These are phyloP conservation scores for Royoungia palumana DNA, from an alignment of 768 basidiomycete genomes.

Conservation along the genomic window DNA sequence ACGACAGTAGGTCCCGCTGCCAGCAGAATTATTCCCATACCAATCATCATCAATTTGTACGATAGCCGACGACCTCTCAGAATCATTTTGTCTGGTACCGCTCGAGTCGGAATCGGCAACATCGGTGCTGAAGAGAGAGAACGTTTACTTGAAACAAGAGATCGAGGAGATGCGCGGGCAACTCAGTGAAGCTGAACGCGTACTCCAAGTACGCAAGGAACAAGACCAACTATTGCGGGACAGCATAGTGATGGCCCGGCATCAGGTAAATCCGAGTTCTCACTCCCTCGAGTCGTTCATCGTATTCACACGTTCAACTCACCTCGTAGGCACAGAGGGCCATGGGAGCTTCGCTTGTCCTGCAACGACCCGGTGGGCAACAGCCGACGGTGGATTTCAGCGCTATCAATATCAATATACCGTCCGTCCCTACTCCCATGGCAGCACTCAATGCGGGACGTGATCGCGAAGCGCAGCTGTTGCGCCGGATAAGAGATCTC, in stretches of 20 bases:
- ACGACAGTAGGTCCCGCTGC: conserved; percentile 49
- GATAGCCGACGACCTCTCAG: conserved; percentile 66
- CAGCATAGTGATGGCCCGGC: conserved; percentile 70
- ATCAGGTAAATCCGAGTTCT: conserved; percentile 47
- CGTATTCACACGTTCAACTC: conserved; percentile 1
- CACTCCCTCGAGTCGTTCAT: not conserved
- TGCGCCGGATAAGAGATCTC: conserved; percentile 60
- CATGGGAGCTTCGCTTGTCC: conserved; percentile 64
- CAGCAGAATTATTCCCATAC: not conserved
- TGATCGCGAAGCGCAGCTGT: conserved; percentile 52
- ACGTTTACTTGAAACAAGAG: conserved; percentile 58
- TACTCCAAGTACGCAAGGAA: conserved; percentile 67
- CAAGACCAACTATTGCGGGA: conserved; percentile 79
- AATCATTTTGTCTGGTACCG: conserved; percentile 76
- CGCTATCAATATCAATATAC: conserved; percentile 55
- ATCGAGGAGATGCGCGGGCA: conserved; percentile 54
- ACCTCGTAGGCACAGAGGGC: conserved; percentile 67
- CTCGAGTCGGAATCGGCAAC: conserved; percentile 52
- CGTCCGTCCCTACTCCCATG: conserved; percentile 44
- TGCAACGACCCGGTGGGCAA: conserved; percentile 41
- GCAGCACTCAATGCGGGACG: conserved; percentile 50
- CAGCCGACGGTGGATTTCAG: conserved; percentile 48
- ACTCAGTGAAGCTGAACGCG: conserved; percentile 57
- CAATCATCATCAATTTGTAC: not conserved
- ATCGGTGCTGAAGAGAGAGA: conserved; percentile 60